Evolutionary conservation across 2,329 filamentous ascomycete genomes (phyloP), one percentile per base, ranked within the genome.

Genomic region (Diaporthe ilicicola): DNA sequence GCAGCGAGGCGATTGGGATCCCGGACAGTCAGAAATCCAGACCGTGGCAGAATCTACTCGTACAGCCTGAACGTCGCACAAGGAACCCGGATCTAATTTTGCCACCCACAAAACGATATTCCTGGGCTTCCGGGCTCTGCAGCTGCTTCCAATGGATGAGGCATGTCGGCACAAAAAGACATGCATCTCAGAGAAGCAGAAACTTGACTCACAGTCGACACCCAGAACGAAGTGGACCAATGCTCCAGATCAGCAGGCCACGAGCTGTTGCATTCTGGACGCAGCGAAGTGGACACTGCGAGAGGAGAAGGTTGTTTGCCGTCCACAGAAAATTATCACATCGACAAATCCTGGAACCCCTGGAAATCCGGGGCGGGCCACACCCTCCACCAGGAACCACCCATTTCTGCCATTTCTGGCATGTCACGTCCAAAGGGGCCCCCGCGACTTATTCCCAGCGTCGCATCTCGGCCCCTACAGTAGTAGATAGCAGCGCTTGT

Each of bases 321-420:
- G 42, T 24, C 42, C 46, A 61, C 65, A 53, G 55, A 42, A 51
- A 46, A 39, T 13, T 4, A 34, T 13, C 22, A 42, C 19, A 42
- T 69, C 55, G 44, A 51, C 34, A 54, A 39, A 27, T 34, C 48
- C 59, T 34, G 34, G n/a, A 34, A 48, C 67, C 70, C 54, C 64
- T 50, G 29, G 51, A 62, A 56, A 70, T 70, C 68, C 61, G 61
- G 67, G 70, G 70, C 48, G 55, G 65, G 27, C 53, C 54, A 55
- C 24, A 61, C 64, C 48, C 29, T 51, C 42, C 66, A 59, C 61
- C 55, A 46, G 54, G 50, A 13, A 22, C 59, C 59, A 64, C 59
- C 59, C 2, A 12, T 39, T 55, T 53, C 39, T 46, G 51, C 4
- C 24, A 34, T 50, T 9, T 53, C 50, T 37, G 29, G n/a, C n/a